Evolutionary conservation across 176 grass and related monocot genomes (phyloP).

Genomic region (Saccharum spontaneum): DNA sequence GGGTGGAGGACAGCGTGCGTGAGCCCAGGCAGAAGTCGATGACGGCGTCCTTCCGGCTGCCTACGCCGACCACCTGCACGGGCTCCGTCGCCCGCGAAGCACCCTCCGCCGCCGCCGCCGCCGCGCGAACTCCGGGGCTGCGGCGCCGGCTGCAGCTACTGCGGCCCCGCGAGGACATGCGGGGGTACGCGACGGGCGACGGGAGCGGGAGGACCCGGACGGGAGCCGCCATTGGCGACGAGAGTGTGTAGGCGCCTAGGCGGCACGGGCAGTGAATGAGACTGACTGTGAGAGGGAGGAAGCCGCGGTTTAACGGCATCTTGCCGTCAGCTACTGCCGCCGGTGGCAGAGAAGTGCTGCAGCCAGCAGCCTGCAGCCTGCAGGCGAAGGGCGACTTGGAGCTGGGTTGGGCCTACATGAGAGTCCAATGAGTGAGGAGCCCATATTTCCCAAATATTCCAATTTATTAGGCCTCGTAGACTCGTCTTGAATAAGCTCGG

Average conservation of each 20-base stretch:
- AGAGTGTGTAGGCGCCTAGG: not conserved
- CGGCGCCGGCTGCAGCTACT: not conserved
- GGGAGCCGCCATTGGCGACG: constrained; percentile 42
- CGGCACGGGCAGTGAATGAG: constrained; percentile 7
- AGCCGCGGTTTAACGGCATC: not conserved
- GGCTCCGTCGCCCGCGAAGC: constrained; percentile 34
- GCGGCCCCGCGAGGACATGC: constrained; percentile 2
- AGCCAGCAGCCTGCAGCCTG: too few species aligned
- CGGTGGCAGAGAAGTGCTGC: not conserved
- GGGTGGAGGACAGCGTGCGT: constrained; percentile 61
- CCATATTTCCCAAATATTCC: too few species aligned
- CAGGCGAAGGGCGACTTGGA: too few species aligned
- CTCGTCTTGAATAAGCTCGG: too few species aligned
- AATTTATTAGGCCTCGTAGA: too few species aligned
- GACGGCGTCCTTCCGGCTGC: constrained; percentile 85
- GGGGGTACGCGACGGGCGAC: constrained; percentile 19
- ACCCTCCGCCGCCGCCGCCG: not conserved
- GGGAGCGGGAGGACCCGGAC: constrained; percentile 35
- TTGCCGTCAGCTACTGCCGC: not conserved
- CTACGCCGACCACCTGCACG: constrained; percentile 88
- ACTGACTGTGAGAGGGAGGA: not conserved
- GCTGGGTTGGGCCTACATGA: too few species aligned
- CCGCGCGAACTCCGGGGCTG: constrained; percentile 22
- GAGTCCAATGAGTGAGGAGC: too few species aligned
- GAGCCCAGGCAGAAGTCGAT: constrained; percentile 84